Evolutionary conservation across 352 stramenopile species (phyloP).

Genomic region (Phytophthora capsici): DNA sequence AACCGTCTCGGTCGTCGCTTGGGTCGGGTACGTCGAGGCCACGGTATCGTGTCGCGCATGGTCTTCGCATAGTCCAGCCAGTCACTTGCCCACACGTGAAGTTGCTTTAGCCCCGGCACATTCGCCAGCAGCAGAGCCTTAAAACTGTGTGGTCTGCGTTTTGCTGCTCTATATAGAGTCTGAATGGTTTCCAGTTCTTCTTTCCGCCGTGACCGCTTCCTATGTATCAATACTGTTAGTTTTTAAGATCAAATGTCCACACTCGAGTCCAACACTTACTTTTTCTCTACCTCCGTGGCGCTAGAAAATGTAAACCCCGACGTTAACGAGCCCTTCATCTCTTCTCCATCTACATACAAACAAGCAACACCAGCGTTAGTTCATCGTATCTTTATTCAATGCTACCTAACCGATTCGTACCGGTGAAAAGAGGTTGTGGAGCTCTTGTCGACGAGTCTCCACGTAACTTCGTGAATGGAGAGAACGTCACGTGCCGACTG

Average conservation of each 20-base stretch:
- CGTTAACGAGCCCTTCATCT: slow-evolving; percentile 25
- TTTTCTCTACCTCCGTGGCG: slow-evolving; percentile 38
- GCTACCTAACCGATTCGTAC: slow-evolving; percentile 14
- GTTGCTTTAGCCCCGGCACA: slow-evolving; percentile 46
- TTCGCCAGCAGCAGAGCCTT: slow-evolving; percentile 46
- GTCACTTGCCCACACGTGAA: slow-evolving; percentile 34
- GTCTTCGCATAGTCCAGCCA: slow-evolving; percentile 42
- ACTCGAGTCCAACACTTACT: slow-evolving; percentile 19
- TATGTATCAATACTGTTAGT: slow-evolving; percentile 10
- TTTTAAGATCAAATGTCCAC: background rate
- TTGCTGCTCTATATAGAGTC: slow-evolving; percentile 51
- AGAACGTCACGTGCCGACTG: slow-evolving; percentile 74
- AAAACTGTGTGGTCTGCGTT: slow-evolving; percentile 44
- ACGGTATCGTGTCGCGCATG: slow-evolving; percentile 16
- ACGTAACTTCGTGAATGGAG: slow-evolving; percentile 68
- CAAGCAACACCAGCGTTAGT: background rate
- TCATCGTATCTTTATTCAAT: too few relatives aligned
- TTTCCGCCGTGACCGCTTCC: slow-evolving; percentile 43
- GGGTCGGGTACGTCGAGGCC: slow-evolving; percentile 19
- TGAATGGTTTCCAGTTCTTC: slow-evolving; percentile 56
- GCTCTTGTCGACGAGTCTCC: slow-evolving; percentile 18
- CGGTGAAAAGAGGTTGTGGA: slow-evolving; percentile 11
- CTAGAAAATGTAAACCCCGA: slow-evolving; percentile 54
- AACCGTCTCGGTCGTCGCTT: slow-evolving; percentile 36
- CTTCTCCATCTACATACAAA: slow-evolving; percentile 21